Conservation (phyloP, 2,329 filamentous ascomycete species). For the Pseudogymnoascus sp. region DNA sequence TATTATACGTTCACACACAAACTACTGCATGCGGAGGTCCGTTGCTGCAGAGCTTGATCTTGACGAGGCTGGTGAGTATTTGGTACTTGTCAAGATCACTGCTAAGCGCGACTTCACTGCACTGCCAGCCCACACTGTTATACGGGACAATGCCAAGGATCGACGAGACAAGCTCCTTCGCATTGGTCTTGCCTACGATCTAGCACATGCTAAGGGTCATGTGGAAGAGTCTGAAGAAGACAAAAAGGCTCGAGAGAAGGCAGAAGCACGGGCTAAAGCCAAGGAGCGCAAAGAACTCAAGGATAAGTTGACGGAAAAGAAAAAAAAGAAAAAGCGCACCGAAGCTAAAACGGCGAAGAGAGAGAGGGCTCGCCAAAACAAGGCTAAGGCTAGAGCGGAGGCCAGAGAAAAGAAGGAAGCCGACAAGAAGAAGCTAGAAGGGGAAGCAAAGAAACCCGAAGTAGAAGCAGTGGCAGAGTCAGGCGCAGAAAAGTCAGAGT, state of each 20-base stretch:
- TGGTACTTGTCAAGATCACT: conserved; percentile 47
- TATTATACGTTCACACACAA: conserved; percentile 49
- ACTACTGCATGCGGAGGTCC: conserved; percentile 49
- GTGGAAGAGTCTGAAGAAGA: conserved; percentile 42
- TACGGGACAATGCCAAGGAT: conserved; percentile 40
- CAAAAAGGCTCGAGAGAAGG: conserved; percentile 18
- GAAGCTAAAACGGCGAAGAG: conserved; percentile 33
- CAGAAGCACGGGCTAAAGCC: conserved; percentile 24
- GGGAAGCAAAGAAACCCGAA: conserved; percentile 14
- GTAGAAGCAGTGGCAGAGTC: conserved; percentile 9
- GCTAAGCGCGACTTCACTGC: conserved; percentile 37
- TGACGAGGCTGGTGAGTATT: conserved; percentile 47
- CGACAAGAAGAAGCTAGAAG: conserved; percentile 17
- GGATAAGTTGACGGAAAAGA: conserved; percentile 41
- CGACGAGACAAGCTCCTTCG: conserved; percentile 44
- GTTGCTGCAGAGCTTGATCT: conserved; percentile 49
- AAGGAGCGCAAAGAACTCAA: conserved; percentile 37
- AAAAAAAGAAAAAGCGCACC: conserved; percentile 38
- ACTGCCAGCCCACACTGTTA: conserved; percentile 43
- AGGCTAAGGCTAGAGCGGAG: conserved; percentile 34
- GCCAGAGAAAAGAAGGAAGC: conserved; percentile 29
- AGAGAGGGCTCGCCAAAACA: conserved; percentile 30
- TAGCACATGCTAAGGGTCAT: conserved; percentile 52
- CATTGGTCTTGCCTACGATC: conserved; percentile 49
- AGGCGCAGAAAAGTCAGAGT: conserved; percentile 22